Evolutionary conservation across 2,329 filamentous ascomycete species (phyloP), one percentile per base, ranked within the genome.

Genomic region (Myriosclerotinia scirpicola): DNA sequence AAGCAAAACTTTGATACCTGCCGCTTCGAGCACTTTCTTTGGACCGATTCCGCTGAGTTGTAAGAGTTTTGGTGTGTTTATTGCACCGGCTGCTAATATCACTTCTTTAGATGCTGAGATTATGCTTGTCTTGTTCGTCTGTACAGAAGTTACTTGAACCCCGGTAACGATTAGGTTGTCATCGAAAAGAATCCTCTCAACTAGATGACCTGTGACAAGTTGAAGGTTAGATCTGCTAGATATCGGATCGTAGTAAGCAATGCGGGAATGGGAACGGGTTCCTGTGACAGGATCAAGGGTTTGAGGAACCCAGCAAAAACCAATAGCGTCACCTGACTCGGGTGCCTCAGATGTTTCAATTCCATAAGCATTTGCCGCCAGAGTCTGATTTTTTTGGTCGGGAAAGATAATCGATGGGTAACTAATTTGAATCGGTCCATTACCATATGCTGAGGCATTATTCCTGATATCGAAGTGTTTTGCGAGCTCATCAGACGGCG

Each of bases 51-150:
- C 80, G 48, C 77, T 79, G 14, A 81, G 76, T 72, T 81, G 80
- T 17, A 82, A 76, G 56, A 82, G 72, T 67, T 81, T 78, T 5
- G 80, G 80, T 0, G 78, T 78, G 71, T 80, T 79, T 73, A 79
- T 79, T 12, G 79, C 71, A 40, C 82, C 81, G 34, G 78, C 81
- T 5, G 80, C 75, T 14, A 83, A 65, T 68, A 83, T 81, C 42
- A 83, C 80, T 69, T 83, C 80, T 36, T 36, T 48, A n/a, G 26
- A 46, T 38, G 62, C 40, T 38, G 46, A 53, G 11, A 62, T n/a
- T 11, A 38, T 52, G n/a, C 20, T 42, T 62, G 59, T 62, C 48
- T 53, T 62, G 17, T 46, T 54, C 8, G 40, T n/a, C 12, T 42
- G 34, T 22, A 53, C 34, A 44, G 48, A 40, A 62, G 62, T 15